Evolutionary conservation across 257 asterid species (phyloP).

Genomic region (Rehmannia glutinosa): DNA sequence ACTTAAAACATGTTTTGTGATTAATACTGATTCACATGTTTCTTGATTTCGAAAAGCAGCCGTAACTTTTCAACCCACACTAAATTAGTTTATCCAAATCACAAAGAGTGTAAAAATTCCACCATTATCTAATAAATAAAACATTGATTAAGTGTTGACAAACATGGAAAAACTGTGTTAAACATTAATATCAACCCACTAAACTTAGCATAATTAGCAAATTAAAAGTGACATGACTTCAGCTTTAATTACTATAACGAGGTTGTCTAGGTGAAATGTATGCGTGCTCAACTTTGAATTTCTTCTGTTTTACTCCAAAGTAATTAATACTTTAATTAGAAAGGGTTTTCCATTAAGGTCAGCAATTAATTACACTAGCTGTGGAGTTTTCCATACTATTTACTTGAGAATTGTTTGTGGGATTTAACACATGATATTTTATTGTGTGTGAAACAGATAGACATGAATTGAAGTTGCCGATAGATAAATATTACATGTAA

Average conservation of each 20-base stretch:
- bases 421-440: neutral
- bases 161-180: neutral
- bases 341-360: neutral
- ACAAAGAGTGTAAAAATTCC: conserved; percentile 14
- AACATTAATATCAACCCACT: conserved; percentile 19
- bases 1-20: conserved; percentile 2
- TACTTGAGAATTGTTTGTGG: neutral
- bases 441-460: too few species aligned
- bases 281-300: conserved; percentile 9
- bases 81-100: conserved; percentile 13
- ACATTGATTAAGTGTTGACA: conserved; percentile 27
- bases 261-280: conserved; percentile 33
- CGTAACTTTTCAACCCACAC: conserved; percentile 28
- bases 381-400: conserved; percentile 8
- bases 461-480: neutral
- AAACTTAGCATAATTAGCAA: conserved; percentile 17
- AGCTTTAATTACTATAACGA: conserved; percentile 13
- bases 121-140: neutral
- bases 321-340: neutral
- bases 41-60: conserved; percentile 23
- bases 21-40: conserved; percentile 16
- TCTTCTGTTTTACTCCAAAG: conserved; percentile 7
- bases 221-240: conserved; percentile 26
- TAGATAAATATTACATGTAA: too few species aligned
- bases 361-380: neutral